Evolutionary conservation across 2,329 filamentous ascomycete species (phyloP), one percentile per base, ranked within the genome.

Genomic region (Fusarium hainanense): DNA sequence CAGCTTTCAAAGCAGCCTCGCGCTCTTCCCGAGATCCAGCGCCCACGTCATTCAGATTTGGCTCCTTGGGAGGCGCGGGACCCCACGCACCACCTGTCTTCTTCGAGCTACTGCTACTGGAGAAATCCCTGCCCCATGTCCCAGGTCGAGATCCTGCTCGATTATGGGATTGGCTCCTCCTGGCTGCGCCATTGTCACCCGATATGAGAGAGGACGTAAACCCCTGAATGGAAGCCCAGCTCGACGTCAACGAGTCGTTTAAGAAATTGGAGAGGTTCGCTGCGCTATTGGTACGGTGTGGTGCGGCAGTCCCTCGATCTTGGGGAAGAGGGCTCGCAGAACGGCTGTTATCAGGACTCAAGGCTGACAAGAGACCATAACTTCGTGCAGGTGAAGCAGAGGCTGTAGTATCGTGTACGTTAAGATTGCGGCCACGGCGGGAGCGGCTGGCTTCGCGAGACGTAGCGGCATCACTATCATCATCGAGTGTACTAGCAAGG

Each of bases 151-250:
- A 68, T 43, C 65, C 66, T 10, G 59, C 68, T 62, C 67, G 63
- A 51, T 67, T 66, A 50, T 56, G 72, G 49, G 75, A 69, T 54
- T 72, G 75, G 10, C 74, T 72, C 32, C 66, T 70, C 21, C 65
- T 69, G 14, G 58, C 55, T 20, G 54, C 50, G 40, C 68, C 73
- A 40, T 75, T 70, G n/a, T 75, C 72, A 13, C 73, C 70, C 7
- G 76, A 74, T n/a, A 81, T 69, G 20, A 81, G 71, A 18, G 84
- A 84, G 4, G 84, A 81, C 8, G 87, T 85, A 54, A 89, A 81
- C 40, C 84, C 85, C 61, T 87, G 84, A 4, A 89, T 83, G 7
- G 86, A 86, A 5, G 83, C 80, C 87, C 87, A 89, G 72, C 82
- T 84, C 32, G 86, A 82, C 3, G 82, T 78, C 81, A 85, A 86